Conservation (phyloP, 78 protist genomes). For the Dictyostelium intermedium region DNA sequence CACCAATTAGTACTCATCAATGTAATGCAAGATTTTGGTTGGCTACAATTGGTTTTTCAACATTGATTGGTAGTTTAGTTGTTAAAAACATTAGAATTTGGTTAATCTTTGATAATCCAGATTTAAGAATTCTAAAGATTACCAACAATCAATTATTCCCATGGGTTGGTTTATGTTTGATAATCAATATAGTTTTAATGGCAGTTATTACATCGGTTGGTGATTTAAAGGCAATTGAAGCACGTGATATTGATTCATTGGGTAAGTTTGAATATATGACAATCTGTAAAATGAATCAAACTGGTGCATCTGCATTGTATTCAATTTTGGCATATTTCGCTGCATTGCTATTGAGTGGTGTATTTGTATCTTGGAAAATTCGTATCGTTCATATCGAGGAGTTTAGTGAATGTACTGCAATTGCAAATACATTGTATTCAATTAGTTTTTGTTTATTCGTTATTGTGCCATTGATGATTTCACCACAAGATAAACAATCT, state of each 20-base stretch:
- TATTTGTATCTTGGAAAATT: slow-evolving; percentile 66
- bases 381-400: slow-evolving; percentile 54
- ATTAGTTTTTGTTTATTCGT: slow-evolving; percentile 10
- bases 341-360: slow-evolving; percentile 10
- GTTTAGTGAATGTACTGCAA: slow-evolving; percentile 35
- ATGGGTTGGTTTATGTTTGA: neutral
- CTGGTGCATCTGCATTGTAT: neutral
- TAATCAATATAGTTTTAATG: slow-evolving; percentile 1
- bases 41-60: slow-evolving; percentile 30
- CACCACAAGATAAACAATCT: slow-evolving; percentile 30
- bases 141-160: slow-evolving; percentile 53
- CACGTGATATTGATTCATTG: neutral
- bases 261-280: slow-evolving; percentile 21
- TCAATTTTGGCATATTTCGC: slow-evolving; percentile 15
- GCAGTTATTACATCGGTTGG: neutral
- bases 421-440: slow-evolving; percentile 9
- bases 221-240: neutral
- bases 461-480: slow-evolving; percentile 10
- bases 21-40: slow-evolving; percentile 56
- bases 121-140: neutral
- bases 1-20: neutral
- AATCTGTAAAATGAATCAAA: neutral
- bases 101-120: slow-evolving; percentile 59
- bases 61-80: slow-evolving; percentile 38
- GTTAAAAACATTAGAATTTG: slow-evolving; percentile 62